Conservation (phyloP, 495 filamentous ascomycete genomes). For the Penicillium alfredii region DNA sequence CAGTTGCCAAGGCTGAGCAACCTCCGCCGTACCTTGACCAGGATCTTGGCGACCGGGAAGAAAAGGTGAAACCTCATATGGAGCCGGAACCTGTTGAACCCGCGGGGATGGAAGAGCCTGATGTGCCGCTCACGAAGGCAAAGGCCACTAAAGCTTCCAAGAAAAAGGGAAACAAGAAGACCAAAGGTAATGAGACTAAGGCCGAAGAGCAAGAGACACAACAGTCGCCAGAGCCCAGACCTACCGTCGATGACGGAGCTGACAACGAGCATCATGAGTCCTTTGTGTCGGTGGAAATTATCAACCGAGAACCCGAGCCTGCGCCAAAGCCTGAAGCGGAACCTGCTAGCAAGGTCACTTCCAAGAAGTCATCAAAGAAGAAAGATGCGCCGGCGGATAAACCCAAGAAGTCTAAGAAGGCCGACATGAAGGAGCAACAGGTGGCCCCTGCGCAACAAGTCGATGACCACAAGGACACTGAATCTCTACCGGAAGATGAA, state of each 20-base stretch:
- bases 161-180: constrained; percentile 25
- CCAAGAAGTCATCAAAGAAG: constrained; percentile 33
- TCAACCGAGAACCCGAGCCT: constrained; percentile 27
- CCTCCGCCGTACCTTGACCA: constrained; percentile 1
- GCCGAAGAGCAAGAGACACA: constrained; percentile 19
- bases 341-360: constrained; percentile 18
- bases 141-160: constrained; percentile 21
- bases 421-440: constrained; percentile 21
- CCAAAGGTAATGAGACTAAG: constrained; percentile 28
- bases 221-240: constrained; percentile 24
- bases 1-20: constrained; percentile 13
- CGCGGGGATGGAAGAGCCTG: constrained; percentile 27
- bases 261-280: constrained; percentile 35
- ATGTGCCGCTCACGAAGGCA: constrained; percentile 23
- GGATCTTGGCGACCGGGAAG: constrained; percentile 1
- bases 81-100: background rate
- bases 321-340: constrained; percentile 21
- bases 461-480: constrained; percentile 2
- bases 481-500: constrained; percentile 16
- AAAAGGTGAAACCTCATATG: constrained; percentile 1
- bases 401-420: constrained; percentile 42
- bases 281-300: constrained; percentile 34
- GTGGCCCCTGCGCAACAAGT: constrained; percentile 7
- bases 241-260: constrained; percentile 29
- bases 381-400: constrained; percentile 43